Evolutionary conservation across 139 green algal species (phyloP).

Genomic region (Parachlorella kessleri): DNA sequence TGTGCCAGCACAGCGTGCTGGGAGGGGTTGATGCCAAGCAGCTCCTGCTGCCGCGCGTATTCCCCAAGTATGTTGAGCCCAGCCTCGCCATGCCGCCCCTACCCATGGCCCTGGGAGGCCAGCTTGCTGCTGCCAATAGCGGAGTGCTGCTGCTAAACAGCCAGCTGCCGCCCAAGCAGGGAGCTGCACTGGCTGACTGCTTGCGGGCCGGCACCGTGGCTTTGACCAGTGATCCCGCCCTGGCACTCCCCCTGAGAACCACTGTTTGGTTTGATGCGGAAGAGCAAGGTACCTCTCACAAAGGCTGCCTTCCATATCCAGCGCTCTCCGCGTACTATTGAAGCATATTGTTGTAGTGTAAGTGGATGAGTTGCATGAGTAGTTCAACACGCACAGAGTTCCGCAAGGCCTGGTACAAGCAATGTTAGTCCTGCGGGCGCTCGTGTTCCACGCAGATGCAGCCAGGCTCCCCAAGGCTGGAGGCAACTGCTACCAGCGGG

Average conservation of each 20-base stretch:
- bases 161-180: conserved; percentile 10
- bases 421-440: too few species aligned
- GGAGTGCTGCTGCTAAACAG: conserved; percentile 36
- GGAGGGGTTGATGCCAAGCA: background rate
- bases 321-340: too few species aligned
- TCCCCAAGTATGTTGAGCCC: conserved; percentile 6
- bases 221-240: background rate
- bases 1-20: conserved; percentile 25
- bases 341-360: too few species aligned
- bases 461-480: too few species aligned
- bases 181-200: conserved; percentile 3
- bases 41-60: conserved; percentile 10
- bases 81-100: conserved; percentile 1
- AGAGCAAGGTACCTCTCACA: conserved; percentile 10
- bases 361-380: too few species aligned
- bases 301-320: background rate
- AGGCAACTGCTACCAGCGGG: too few species aligned
- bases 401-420: too few species aligned
- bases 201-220: conserved; percentile 14
- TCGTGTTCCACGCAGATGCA: too few species aligned
- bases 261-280: conserved; percentile 25
- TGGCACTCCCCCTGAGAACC: conserved; percentile 20
- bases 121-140: conserved; percentile 22
- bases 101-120: background rate
- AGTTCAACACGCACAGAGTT: too few species aligned